These are phyloP conservation scores for Osmanthus fragrans DNA, from an alignment of 257 asterid genomes.

Conservation along the genomic window DNA sequence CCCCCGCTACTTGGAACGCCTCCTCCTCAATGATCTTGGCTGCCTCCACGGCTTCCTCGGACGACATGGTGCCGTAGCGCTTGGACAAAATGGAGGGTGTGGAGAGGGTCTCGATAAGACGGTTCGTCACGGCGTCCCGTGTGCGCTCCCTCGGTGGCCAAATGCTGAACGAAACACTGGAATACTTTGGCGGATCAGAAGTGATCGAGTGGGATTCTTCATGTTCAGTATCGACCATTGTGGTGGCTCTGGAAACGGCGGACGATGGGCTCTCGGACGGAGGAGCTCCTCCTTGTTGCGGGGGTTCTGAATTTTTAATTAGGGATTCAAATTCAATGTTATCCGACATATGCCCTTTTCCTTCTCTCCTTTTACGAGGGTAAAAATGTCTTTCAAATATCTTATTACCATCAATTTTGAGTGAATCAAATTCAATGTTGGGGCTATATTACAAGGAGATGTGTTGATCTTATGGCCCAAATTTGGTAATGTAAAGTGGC, in stretches of 20 bases:
- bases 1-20: conserved; percentile 14
- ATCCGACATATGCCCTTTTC: neutral
- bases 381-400: neutral
- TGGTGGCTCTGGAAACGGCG: neutral
- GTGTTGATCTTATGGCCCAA: neutral
- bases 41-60: conserved; percentile 10
- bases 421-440: neutral
- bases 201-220: neutral
- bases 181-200: neutral
- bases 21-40: conserved; percentile 23
- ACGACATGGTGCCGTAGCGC: conserved; percentile 17
- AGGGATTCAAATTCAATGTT: neutral
- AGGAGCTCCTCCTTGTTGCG: neutral
- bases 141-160: conserved; percentile 31
- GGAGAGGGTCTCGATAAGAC: conserved; percentile 22
- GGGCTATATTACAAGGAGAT: neutral
- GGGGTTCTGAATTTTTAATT: neutral
- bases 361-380: neutral
- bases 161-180: conserved; percentile 13
- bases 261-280: neutral
- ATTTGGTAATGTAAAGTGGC: neutral
- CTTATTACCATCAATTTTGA: neutral
- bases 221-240: neutral
- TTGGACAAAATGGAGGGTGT: conserved; percentile 19
- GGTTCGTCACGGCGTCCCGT: conserved; percentile 21